Base-by-base conservation (phyloP, 129 eudicot species). In the Erigeron canadensis region DNA sequence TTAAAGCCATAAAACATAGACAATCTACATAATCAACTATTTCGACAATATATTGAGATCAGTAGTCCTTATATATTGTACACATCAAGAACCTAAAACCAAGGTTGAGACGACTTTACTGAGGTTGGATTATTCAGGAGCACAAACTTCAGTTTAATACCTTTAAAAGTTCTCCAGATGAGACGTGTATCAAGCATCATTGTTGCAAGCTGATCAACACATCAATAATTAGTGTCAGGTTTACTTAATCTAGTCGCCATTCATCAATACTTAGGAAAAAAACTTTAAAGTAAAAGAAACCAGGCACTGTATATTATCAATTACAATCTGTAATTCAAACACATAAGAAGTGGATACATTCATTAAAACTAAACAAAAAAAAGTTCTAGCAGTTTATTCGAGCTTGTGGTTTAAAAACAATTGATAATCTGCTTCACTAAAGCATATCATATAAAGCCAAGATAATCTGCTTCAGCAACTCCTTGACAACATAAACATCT, bases 181-280 rank as follows among this genome's bases (percentile, higher is more conserved):
- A 6, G 57, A 34, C 8, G 74, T 51, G 55, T 48, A 80, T 86
- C 88, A 86, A 76, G 72, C 79, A 79, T 84, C 91, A 60, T 83
- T 80, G 77, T 78, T 84, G 89, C 85, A 80, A 86, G 80, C 91
- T 84, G 89, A 75, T 81, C 77, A 80, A 63, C 62, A 63, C 70
- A 80, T 57, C 75, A 16, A 9, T 23, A 8, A 69, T 75, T 47
- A 80, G 80, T 62, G 71, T 63, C 45, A 13, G 11, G 43, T 68
- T 47, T 63, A 51, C 50, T 48, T 57, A 9, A 63, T 65, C 37
- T 45, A 64, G 38, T 23, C n/a, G n/a, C 42, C 34, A 73, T 61
- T 46, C 18, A 46, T 45, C 47, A 6, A 47, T 38, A 43, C 66
- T 23, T 58, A 41, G 15, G 18, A 70, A 69, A 4, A 17, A 28